These are phyloP conservation scores for Annona squamosa DNA, from an alignment of 164 flowering plant genomes.

Conservation along the genomic window DNA sequence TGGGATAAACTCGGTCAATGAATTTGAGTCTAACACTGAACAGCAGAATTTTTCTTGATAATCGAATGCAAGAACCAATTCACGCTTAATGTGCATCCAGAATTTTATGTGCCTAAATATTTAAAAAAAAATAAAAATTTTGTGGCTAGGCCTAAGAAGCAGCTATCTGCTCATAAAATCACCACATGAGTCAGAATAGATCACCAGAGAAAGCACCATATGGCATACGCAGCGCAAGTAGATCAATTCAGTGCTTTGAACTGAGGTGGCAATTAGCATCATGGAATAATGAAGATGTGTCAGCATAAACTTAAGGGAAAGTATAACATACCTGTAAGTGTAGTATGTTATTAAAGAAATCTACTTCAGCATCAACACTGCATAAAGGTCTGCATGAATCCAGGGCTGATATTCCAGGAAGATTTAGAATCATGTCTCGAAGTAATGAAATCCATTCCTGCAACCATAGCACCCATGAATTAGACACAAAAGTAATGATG, in stretches of 20 bases:
- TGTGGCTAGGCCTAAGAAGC: neutral
- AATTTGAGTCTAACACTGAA: no score
- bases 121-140: no score
- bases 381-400: slow-evolving; percentile 43
- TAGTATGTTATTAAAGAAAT: slow-evolving; percentile 79
- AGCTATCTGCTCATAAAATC: neutral
- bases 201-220: neutral
- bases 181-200: neutral
- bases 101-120: neutral
- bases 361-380: slow-evolving; percentile 75
- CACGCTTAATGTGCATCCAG: neutral
- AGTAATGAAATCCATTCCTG: slow-evolving; percentile 90
- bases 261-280: neutral
- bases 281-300: neutral
- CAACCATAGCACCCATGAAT: slow-evolving; percentile 1
- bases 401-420: slow-evolving; percentile 45
- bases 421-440: slow-evolving; percentile 63
- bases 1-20: no score
- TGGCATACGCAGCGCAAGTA: neutral
- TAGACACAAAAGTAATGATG: neutral
- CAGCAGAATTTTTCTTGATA: no score
- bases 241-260: neutral
- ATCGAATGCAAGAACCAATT: neutral
- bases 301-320: neutral
- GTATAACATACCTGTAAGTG: slow-evolving; percentile 64